phyloP scores from a whole-genome alignment of 495 filamentous ascomycete genomes.

The Thermochaetoides thermophila region DNA sequence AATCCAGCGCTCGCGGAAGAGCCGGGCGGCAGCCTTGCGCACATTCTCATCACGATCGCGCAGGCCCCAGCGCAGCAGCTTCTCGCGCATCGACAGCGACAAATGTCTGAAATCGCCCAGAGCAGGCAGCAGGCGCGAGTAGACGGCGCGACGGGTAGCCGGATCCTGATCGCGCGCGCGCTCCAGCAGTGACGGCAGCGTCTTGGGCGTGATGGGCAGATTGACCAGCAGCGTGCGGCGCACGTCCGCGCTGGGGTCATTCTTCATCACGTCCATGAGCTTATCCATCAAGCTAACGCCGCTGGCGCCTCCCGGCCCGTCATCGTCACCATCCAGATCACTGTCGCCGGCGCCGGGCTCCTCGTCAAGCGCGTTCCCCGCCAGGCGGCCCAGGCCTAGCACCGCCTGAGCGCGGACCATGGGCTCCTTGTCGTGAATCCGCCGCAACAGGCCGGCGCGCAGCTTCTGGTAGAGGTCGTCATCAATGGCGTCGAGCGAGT shows the following conservation, averaged over 20 bases:
- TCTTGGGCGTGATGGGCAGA: constrained; percentile 61
- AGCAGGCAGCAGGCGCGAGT: constrained; percentile 73
- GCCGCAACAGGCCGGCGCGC: constrained; percentile 58
- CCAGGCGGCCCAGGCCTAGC: constrained; percentile 68
- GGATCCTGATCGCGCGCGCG: constrained; percentile 80
- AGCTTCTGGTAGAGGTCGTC: constrained; percentile 77
- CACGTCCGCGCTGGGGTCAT: constrained; percentile 89
- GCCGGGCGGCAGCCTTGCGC: constrained; percentile 71
- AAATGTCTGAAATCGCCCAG: constrained; percentile 93
- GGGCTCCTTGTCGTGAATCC: constrained; percentile 84
- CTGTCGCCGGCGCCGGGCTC: constrained; percentile 55
- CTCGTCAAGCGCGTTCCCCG: constrained; percentile 63
- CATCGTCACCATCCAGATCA: constrained; percentile 39
- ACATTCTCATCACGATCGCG: constrained; percentile 92
- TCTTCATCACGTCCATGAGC: constrained; percentile 83
- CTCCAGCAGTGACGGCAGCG: constrained; percentile 85
- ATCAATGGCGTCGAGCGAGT: constrained; percentile 78
- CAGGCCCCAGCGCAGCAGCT: constrained; percentile 87
- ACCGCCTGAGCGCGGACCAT: constrained; percentile 91
- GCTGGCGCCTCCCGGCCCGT: too few relatives aligned
- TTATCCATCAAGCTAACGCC: constrained; percentile 54
- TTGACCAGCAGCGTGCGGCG: constrained; percentile 78
- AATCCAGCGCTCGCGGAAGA: constrained; percentile 92
- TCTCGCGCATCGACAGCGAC: constrained; percentile 89
- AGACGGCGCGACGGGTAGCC: constrained; percentile 68